Percentiles rank a stretch among this genome's conserved stretches.
phyloP scores from a whole-genome alignment of 2,329 filamentous ascomycete species.

The Hypoxylon sp. region DNA sequence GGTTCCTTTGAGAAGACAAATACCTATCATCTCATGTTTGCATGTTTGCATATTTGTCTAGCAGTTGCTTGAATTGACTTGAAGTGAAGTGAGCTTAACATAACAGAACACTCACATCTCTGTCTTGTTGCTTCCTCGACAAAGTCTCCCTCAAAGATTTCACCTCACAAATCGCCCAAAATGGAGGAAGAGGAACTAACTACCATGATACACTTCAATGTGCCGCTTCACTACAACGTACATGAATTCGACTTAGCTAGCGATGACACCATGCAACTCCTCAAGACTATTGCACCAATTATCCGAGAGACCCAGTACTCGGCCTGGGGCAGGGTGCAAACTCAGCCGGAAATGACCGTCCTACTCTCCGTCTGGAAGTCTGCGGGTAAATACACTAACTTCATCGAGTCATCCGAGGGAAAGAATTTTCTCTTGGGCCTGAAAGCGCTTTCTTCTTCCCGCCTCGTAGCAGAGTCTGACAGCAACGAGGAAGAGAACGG shows the following conservation, averaged over 20 bases:
- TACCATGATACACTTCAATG: background rate
- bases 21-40: background rate
- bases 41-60: background rate
- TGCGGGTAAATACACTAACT: background rate
- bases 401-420: background rate
- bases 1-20: too few species aligned
- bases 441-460: background rate
- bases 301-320: background rate
- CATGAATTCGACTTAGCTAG: background rate
- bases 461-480: background rate
- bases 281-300: background rate
- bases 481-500: background rate
- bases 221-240: background rate
- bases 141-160: background rate
- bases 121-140: background rate
- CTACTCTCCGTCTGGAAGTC: background rate
- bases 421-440: background rate
- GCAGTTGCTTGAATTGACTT: background rate
- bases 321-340: background rate
- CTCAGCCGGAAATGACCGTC: background rate
- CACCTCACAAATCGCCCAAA: background rate
- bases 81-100: background rate
- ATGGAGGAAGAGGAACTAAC: background rate
- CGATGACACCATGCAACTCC: background rate
- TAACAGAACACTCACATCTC: background rate